Base-by-base conservation (phyloP, 2,329 filamentous ascomycete genomes). In the Fusarium sp. region DNA sequence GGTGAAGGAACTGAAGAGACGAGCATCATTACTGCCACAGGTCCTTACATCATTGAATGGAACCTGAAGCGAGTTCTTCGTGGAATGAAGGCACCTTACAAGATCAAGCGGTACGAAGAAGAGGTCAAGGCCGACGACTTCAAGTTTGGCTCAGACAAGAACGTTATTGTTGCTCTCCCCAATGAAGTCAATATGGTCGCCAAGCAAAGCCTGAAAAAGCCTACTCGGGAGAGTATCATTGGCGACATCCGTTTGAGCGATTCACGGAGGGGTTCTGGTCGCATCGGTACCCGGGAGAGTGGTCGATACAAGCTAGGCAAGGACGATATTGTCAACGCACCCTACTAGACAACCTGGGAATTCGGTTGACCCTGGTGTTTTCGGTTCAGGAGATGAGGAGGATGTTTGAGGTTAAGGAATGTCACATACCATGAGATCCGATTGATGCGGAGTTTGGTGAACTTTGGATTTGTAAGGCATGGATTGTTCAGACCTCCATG, bases 111-210 rank as follows among this genome's bases (percentile, higher is more conserved):
- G 15, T 99, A 99, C 78, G 88, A 90, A 1, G 96, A 99, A 76
- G 92, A 97, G 69, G 94, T 99, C 78, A 98, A 97, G 86, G 96
- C 96, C 5, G 96, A 99, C 80, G 97, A 99, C 80, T 99, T 99
- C 90, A 94, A 96, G 76, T 99, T 94, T 77, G 95, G 95, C 48
- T 95, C 92, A 6, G 96, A 99, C 81, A 97, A 97, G 88, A 98
- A 98, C 76, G 94, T 99, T 75, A 97, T 99, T 76, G 95, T 99
- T 37, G 96, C 96, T 1, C 84, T 99, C 69, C 95, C 96, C 3
- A 97, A 99, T 78, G 95, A 98, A 80, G 96, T 99, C 73, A 97
- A 98, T 81, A 98, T 98, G 95, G 94, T 99, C 12, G 92, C 91
- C 47, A 95, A 95, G 81, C 89, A 92, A 74, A 91, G 90, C 61